A percentile compares a stretch with the other conserved stretches of the same genome.
phyloP scores from a whole-genome alignment of 441 rosid genomes.

The Manihot esculenta region DNA sequence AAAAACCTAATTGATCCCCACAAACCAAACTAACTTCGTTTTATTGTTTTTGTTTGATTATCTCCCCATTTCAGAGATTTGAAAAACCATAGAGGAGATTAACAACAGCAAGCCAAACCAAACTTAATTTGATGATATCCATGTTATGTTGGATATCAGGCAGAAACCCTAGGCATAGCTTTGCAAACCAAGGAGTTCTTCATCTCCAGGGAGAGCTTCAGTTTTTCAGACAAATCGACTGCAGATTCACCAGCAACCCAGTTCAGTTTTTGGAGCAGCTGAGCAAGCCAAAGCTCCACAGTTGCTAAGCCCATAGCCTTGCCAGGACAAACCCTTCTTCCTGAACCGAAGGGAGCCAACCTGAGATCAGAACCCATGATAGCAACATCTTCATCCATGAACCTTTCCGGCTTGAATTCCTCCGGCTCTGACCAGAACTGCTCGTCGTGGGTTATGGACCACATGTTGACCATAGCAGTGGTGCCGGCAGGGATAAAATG shows the following conservation, averaged over 20 bases:
- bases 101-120: background rate
- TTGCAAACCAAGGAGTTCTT: conserved; percentile 41
- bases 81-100: conserved; percentile 6
- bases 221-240: conserved; percentile 43
- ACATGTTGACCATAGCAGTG: conserved; percentile 72
- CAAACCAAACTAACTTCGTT: background rate
- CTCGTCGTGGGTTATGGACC: conserved; percentile 67
- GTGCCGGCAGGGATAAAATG: conserved; percentile 56
- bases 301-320: conserved; percentile 50
- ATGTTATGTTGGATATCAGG: background rate
- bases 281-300: conserved; percentile 64
- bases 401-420: conserved; percentile 47
- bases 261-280: conserved; percentile 40
- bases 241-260: conserved; percentile 37
- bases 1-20: background rate
- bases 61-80: background rate
- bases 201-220: conserved; percentile 61
- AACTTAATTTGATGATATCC: background rate
- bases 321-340: conserved; percentile 66
- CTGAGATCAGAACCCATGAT: conserved; percentile 61
- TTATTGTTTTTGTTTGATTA: background rate
- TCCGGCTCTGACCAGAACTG: conserved; percentile 51
- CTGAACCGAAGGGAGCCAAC: conserved; percentile 63
- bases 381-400: conserved; percentile 41
- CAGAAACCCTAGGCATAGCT: conserved; percentile 35